phyloP scores from a whole-genome alignment of 108 stramenopile genomes.

The Tribonema minus region DNA sequence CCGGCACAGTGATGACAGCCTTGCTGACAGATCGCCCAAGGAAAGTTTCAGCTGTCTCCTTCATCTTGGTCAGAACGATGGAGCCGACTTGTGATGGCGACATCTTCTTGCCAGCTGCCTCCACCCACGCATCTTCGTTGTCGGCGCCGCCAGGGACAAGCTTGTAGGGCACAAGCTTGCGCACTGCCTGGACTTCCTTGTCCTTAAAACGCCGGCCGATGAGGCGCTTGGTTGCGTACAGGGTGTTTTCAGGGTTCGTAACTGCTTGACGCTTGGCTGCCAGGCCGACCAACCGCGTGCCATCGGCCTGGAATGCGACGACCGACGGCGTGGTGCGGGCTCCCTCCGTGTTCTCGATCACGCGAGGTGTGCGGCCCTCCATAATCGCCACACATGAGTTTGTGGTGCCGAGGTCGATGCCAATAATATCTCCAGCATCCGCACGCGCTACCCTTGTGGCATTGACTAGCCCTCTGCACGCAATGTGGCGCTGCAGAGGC shows the following conservation, averaged over 20 bases:
- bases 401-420: constrained; percentile 99
- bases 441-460: too few relatives aligned
- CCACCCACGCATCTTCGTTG: constrained; percentile 99
- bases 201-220: constrained; percentile 88
- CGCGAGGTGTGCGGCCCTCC: constrained; percentile 94
- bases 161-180: constrained; percentile 91
- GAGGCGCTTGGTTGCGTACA: constrained; percentile 97
- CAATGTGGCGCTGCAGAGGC: too few relatives aligned
- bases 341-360: constrained; percentile 99
- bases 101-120: constrained; percentile 82
- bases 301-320: constrained; percentile 59
- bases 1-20: constrained; percentile 98
- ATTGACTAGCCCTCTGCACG: too few relatives aligned
- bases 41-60: constrained; percentile 97
- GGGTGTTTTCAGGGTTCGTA: constrained; percentile 96
- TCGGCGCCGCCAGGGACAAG: constrained; percentile 61
- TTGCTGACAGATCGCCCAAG: constrained; percentile 88
- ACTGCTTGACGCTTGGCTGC: constrained; percentile 97
- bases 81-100: constrained; percentile 87
- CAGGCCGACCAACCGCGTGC: constrained; percentile 88
- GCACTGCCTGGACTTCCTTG: constrained; percentile 83
- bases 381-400: constrained; percentile 99
- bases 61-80: constrained; percentile 99
- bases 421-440: constrained; percentile 59
- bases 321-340: constrained; percentile 89